Conservation (phyloP, 164 flowering plant species). For the Warburgia ugandensis region DNA sequence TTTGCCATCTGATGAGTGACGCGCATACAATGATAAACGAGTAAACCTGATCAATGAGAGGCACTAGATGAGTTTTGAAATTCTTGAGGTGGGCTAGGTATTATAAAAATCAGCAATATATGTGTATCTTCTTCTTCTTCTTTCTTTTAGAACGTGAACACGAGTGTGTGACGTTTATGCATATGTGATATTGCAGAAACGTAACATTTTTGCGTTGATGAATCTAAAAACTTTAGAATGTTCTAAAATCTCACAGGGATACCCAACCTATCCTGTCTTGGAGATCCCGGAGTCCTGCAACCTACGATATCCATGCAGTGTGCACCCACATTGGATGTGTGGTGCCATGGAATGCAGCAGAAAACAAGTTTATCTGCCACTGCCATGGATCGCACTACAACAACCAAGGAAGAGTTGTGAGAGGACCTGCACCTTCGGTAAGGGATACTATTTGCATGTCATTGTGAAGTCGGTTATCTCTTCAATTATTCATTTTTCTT, state of each 20-base stretch:
- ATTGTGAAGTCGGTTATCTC: neutral
- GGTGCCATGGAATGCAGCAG: conserved; percentile 74
- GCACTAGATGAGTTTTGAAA: too few relatives aligned
- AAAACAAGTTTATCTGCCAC: conserved; percentile 86
- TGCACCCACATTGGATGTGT: conserved; percentile 98
- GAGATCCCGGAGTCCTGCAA: conserved; percentile 75
- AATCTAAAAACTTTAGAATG: too few relatives aligned
- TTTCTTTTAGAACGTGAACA: too few relatives aligned
- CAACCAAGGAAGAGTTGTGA: conserved; percentile 76
- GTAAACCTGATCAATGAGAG: too few relatives aligned
- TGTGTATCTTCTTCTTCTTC: too few relatives aligned
- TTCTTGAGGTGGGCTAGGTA: too few relatives aligned
- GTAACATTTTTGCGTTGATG: too few relatives aligned
- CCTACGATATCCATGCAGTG: conserved; percentile 83
- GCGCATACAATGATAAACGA: too few relatives aligned
- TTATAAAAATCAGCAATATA: too few relatives aligned
- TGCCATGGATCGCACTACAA: conserved; percentile 98
- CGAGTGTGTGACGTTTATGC: too few relatives aligned
- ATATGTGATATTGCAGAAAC: too few relatives aligned
- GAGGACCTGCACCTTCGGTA: conserved; percentile 98
- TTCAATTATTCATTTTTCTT: neutral
- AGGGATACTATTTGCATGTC: conserved; percentile 12
- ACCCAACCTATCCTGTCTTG: conserved; percentile 89
- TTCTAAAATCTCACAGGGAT: conserved; percentile 90
- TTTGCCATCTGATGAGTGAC: too few relatives aligned